Conservation (phyloP, 352 stramenopile species). For the Pythium monospermum region DNA sequence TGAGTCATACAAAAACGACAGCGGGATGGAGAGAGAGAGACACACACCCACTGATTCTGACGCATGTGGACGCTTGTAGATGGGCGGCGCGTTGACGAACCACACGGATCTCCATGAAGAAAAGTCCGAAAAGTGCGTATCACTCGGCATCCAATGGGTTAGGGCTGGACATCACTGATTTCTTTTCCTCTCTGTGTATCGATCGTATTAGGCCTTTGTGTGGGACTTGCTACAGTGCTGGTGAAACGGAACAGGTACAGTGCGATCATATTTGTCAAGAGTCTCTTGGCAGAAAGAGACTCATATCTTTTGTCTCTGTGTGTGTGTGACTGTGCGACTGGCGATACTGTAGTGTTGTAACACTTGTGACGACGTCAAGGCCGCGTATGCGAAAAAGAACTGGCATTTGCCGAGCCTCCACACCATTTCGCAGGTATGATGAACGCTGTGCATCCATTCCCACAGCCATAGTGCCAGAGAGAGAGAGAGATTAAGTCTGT, state of each 20-base stretch:
- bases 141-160: not conserved
- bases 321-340: not conserved
- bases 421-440: slow-evolving; percentile 47
- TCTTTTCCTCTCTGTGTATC: not conserved
- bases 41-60: too few relatives aligned
- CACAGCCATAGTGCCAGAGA: too few relatives aligned
- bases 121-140: slow-evolving; percentile 43
- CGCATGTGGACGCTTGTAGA: too few relatives aligned
- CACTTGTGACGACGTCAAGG: slow-evolving; percentile 35
- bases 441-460: not conserved
- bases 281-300: not conserved
- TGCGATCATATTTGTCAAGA: not conserved
- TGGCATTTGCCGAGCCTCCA: slow-evolving; percentile 82
- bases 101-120: slow-evolving; percentile 53
- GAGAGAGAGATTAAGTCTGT: too few relatives aligned
- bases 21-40: too few relatives aligned
- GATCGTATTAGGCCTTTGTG: slow-evolving; percentile 36
- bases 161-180: not conserved
- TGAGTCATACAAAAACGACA: too few relatives aligned
- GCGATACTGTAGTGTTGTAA: slow-evolving; percentile 27
- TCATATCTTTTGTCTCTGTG: not conserved
- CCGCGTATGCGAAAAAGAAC: slow-evolving; percentile 54
- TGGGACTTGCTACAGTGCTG: slow-evolving; percentile 75
- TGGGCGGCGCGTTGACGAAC: slow-evolving; percentile 69
- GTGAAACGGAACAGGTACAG: slow-evolving; percentile 43